phyloP scores from a whole-genome alignment of 306 rosid species.

The Quercus dentata region DNA sequence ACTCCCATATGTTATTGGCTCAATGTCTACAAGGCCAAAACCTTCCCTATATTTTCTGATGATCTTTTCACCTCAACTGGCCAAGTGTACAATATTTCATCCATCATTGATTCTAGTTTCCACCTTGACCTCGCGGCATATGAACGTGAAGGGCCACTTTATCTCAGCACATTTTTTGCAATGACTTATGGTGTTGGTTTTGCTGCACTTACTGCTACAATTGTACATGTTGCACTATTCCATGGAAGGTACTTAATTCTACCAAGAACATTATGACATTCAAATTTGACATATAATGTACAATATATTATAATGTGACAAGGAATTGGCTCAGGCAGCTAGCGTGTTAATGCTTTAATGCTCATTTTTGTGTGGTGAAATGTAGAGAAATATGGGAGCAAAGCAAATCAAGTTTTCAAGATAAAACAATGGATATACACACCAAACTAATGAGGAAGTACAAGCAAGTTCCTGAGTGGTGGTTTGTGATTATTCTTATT shows the following conservation, averaged over 20 bases:
- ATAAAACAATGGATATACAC: constrained; percentile 64
- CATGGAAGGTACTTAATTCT: constrained; percentile 63
- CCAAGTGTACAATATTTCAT: constrained; percentile 49
- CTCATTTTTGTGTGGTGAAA: neutral
- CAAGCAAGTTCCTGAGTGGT: constrained; percentile 83
- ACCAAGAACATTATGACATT: neutral
- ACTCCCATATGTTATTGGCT: constrained; percentile 75
- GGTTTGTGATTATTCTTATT: constrained; percentile 69
- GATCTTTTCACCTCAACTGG: constrained; percentile 53
- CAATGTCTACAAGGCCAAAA: constrained; percentile 57
- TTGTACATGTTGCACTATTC: constrained; percentile 81
- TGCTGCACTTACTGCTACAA: constrained; percentile 80
- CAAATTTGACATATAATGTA: neutral
- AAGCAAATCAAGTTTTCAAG: constrained; percentile 62
- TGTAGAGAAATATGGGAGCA: constrained; percentile 89
- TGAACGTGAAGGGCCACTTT: constrained; percentile 51
- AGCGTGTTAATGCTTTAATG: neutral
- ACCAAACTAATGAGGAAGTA: constrained; percentile 72
- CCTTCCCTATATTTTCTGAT: constrained; percentile 70
- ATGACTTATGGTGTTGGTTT: constrained; percentile 82
- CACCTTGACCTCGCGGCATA: constrained; percentile 61
- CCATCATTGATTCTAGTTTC: constrained; percentile 67
- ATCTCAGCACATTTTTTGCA: constrained; percentile 65
- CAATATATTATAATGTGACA: neutral
- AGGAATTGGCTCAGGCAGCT: neutral